Evolutionary conservation across 768 basidiomycete genomes (phyloP), one percentile per base, ranked within the genome.

Genomic region (Porpolomopsis calyptriformis): DNA sequence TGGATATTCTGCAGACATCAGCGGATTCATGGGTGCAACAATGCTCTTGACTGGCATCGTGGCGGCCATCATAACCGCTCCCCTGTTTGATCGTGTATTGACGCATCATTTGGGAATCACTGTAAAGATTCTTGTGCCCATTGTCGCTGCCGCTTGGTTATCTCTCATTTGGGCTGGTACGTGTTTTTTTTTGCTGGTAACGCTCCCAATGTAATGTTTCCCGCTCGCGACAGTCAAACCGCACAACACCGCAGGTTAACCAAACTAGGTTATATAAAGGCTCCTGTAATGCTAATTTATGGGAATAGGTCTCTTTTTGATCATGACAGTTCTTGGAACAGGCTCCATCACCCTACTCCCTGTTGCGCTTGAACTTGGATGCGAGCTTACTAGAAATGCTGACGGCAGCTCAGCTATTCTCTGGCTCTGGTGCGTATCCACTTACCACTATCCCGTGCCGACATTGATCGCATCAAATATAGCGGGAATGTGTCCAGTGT

Each of bases 31-130:
- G 64, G 82, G 85, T 29, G 76, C 76, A 8, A 70, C 71, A 26
- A 60, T 88, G 27, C 71, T 88, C 11, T 62, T 88, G 27, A 68
- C 80, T 0, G 88, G 89, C 18, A 74, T 91, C 48, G 60, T 85
- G 2, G 73, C 78, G 8, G 81, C 88, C 0, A 64, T 80, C 24
- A 54, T 80, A 40, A 74, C 80, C 0, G 77, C 87, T 0, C 89
- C 88, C 0, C 60, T 89, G 3, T 82, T 88, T 55, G 88, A 90
- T 55, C 78, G 87, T 16, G 76, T 88, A n/a, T 76, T 91, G 49
- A 89, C 84, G 8, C 73, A 80, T 52, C 77, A 77, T 49, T 69
- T 88, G 31, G 83, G 77, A 0, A 50, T 76, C 9, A 75, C 79
- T 2, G 53, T 71, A 45, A 85, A 82, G 46, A 48, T 76, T 0